Evolutionary conservation across 2,329 filamentous ascomycete genomes (phyloP).

Genomic region (Neonectria faginata): DNA sequence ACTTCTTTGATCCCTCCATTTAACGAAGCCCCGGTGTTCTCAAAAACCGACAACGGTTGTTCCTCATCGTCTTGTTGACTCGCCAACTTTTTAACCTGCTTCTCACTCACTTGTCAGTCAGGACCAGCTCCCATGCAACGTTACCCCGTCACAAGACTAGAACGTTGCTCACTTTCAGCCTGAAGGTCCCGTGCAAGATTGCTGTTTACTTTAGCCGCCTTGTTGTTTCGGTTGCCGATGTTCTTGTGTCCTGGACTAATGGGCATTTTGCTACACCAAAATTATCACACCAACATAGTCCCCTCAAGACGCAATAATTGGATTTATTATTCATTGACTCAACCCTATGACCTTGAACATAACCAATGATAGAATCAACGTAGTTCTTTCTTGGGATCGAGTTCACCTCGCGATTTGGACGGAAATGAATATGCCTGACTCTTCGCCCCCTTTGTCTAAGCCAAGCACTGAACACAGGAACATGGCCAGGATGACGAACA

Average conservation of each 20-base stretch:
- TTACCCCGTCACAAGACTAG: neutral
- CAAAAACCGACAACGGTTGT: neutral
- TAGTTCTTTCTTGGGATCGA: too few relatives aligned
- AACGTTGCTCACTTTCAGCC: neutral
- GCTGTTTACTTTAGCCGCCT: neutral
- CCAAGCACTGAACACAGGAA: neutral
- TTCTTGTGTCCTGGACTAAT: neutral
- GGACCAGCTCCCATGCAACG: neutral
- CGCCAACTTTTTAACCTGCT: neutral
- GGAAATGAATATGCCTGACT: neutral
- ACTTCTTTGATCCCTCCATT: neutral
- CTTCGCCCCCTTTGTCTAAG: neutral
- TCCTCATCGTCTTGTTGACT: neutral
- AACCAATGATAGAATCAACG: too few relatives aligned
- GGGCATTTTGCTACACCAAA: neutral
- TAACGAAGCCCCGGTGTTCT: neutral
- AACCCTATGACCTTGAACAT: neutral
- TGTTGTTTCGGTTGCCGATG: neutral
- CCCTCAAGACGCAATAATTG: neutral
- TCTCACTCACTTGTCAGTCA: neutral
- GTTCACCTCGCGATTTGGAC: too few relatives aligned
- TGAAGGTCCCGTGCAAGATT: neutral
- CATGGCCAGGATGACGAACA: neutral
- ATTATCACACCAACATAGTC: neutral
- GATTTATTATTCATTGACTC: neutral